Base-by-base conservation (phyloP, 202 grass and related monocot species). In the Schoenoplectus triqueter region DNA sequence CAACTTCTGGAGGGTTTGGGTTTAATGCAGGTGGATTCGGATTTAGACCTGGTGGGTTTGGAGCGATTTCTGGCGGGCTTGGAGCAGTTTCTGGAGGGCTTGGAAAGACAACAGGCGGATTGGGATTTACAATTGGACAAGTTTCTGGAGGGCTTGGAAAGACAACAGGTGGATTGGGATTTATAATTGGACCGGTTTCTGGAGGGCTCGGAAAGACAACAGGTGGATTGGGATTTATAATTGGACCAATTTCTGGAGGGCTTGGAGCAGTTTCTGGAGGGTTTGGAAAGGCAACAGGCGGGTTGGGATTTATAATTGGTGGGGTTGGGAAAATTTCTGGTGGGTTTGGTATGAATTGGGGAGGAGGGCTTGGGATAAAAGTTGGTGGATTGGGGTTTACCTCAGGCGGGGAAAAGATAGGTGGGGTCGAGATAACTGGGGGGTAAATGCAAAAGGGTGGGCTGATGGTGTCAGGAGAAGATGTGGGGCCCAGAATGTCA, bases 381-480 rank as follows among this genome's bases (percentile, higher is more conserved):
- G 64, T 80, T 0, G 85, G 90, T 0, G 85, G 87, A 11, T 62
- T 84, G 0, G 87, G 87, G 0, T 50, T 5, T 0, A 85, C 6
- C 9, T 82, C 74, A 0, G 90, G 90, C 17, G 90, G 90, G 51
- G 64, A 70, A 6, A 48, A 83, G 48, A 57, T 44, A 17, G 65
- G 81, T 2, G 81, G 51, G 20, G 66, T 70, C 0, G 66, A 50
- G 22, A 2, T 15, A 2, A 7, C 10, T 0, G 87, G 90, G 15
- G 93, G 89, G 50, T 82, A 48, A 78, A 3, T n/a, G 49, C 92
- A 97, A 78, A 66, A 82, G n/a, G 81, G 81, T 10, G 72, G 47
- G 45, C 13, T 42, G 0, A 86, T 66, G 31, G 51, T 76, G 5
- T 60, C 62, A 0, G 84, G 82, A 9, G 84, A 40, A 10, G 85